These are phyloP conservation scores for Mycena capillaripes DNA, from an alignment of 768 basidiomycete species.

Conservation along the genomic window DNA sequence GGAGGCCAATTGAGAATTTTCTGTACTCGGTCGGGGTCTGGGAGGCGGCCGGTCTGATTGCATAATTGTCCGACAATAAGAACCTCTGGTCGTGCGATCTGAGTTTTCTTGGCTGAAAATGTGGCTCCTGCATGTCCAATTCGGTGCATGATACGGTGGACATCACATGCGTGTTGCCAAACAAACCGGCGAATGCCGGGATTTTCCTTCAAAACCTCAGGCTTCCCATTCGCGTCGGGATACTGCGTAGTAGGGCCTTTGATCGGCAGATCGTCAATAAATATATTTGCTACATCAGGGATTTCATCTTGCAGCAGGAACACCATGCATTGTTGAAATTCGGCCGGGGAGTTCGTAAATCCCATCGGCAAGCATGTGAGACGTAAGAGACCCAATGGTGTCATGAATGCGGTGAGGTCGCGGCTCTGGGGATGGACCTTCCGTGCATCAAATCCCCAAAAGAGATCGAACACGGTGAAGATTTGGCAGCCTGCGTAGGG, in stretches of 20 bases:
- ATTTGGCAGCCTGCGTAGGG: conserved; percentile 43
- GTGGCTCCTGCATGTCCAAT: conserved; percentile 49
- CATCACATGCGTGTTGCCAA: conserved; percentile 51
- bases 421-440: conserved; percentile 36
- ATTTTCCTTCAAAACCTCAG: conserved; percentile 41
- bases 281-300: conserved; percentile 33
- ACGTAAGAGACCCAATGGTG: conserved; percentile 45
- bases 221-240: conserved; percentile 37
- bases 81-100: conserved; percentile 21
- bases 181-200: conserved; percentile 51
- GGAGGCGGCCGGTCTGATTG: conserved; percentile 43
- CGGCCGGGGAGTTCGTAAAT: conserved; percentile 52
- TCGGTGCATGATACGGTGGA: conserved; percentile 50
- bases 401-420: too few relatives aligned
- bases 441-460: conserved; percentile 52
- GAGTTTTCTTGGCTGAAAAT: conserved; percentile 50
- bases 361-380: conserved; percentile 55
- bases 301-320: conserved; percentile 51
- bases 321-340: conserved; percentile 49
- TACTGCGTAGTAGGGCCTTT: conserved; percentile 51
- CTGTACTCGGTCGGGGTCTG: conserved; percentile 37
- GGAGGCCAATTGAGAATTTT: conserved; percentile 44
- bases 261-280: conserved; percentile 50
- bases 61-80: conserved; percentile 45
- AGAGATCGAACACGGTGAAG: conserved; percentile 50